phyloP scores from a whole-genome alignment of 306 rosid genomes.

The Morella rubra region DNA sequence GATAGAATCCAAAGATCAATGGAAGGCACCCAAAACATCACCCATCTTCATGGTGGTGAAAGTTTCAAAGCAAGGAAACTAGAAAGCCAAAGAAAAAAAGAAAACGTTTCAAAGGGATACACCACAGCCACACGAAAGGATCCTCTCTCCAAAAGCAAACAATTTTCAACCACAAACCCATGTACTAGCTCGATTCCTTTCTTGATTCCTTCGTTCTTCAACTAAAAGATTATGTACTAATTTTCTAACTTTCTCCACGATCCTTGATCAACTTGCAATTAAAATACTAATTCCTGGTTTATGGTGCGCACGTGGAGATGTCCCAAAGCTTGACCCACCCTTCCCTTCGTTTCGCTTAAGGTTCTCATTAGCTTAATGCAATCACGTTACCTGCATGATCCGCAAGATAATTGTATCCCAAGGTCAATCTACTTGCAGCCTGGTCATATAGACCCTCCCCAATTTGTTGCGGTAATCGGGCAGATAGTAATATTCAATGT shows the following conservation, averaged over 20 bases:
- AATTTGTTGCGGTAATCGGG: not conserved
- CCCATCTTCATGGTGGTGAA: slow-evolving; percentile 19
- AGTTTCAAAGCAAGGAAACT: slow-evolving; percentile 5
- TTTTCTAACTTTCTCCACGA: slow-evolving; percentile 21
- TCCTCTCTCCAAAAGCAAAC: slow-evolving; percentile 23
- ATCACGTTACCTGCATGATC: too few species aligned
- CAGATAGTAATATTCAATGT: not conserved
- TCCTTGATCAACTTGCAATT: slow-evolving; percentile 33
- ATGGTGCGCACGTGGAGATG: slow-evolving; percentile 55
- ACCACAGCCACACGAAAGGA: slow-evolving; percentile 32
- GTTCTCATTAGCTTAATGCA: not conserved
- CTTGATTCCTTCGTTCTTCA: slow-evolving; percentile 29
- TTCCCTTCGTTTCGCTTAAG: slow-evolving; percentile 11
- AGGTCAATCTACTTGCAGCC: not conserved
- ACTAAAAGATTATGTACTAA: not conserved
- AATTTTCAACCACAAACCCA: slow-evolving; percentile 31
- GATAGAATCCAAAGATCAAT: slow-evolving; percentile 44
- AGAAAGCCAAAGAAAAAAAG: too few species aligned
- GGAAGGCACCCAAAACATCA: slow-evolving; percentile 23
- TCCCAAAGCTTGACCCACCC: slow-evolving; percentile 35
- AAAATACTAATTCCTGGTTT: slow-evolving; percentile 20
- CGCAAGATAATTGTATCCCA: not conserved
- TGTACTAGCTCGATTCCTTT: not conserved
- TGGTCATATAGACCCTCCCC: slow-evolving; percentile 8
- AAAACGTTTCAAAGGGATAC: slow-evolving; percentile 5